Evolutionary conservation across 2,329 filamentous ascomycete species (phyloP).

Genomic region (Phialophora macrospora): DNA sequence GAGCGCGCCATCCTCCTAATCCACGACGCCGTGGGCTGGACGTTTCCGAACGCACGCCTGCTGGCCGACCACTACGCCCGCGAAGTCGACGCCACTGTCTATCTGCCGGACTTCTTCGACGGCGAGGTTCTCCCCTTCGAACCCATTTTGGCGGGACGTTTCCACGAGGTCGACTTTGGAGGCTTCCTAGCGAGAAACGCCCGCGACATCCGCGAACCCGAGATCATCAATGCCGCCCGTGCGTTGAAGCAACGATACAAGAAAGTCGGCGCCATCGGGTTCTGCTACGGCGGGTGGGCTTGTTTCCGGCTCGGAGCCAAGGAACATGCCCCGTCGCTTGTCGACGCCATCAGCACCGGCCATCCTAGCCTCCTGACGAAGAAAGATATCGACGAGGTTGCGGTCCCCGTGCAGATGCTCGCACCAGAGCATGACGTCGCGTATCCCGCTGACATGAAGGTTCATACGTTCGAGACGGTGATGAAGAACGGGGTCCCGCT

Average conservation of each 20-base stretch:
- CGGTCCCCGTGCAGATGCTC: constrained; percentile 57
- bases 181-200: constrained; percentile 48
- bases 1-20: constrained; percentile 53
- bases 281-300: constrained; percentile 57
- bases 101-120: constrained; percentile 50
- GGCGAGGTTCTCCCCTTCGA: constrained; percentile 50
- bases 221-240: constrained; percentile 49
- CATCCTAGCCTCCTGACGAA: constrained; percentile 52
- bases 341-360: constrained; percentile 54
- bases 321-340: constrained; percentile 44
- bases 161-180: constrained; percentile 46
- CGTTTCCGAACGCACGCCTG: constrained; percentile 51
- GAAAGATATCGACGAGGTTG: constrained; percentile 54
- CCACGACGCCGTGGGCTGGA: constrained; percentile 55
- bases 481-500: constrained; percentile 49
- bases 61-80: constrained; percentile 55
- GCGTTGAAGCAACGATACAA: constrained; percentile 46
- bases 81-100: constrained; percentile 51
- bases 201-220: constrained; percentile 48
- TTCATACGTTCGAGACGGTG: constrained; percentile 49
- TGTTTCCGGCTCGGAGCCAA: constrained; percentile 54
- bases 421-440: constrained; percentile 55
- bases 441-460: constrained; percentile 56
- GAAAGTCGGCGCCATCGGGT: constrained; percentile 53
- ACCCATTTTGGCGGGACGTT: constrained; percentile 46